Percentiles rank a stretch among this genome's conserved stretches.
Conservation (phyloP, 495 filamentous ascomycete species). For the Penicillium fimorum region DNA sequence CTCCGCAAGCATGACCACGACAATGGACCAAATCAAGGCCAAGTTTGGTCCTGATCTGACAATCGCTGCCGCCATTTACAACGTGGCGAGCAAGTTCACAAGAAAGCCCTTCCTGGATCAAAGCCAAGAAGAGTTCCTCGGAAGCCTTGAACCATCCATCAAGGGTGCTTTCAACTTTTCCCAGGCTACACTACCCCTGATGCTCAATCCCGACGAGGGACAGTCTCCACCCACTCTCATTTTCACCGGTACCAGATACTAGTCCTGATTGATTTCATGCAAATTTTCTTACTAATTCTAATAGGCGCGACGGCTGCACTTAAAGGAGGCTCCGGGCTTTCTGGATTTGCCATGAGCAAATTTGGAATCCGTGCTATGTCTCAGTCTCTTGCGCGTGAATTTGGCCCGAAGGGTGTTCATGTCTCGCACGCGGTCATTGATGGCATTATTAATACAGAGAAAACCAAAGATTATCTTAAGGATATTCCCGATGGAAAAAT, state of each 20-base stretch:
- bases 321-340: slow-evolving; percentile 59
- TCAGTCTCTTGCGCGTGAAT: slow-evolving; percentile 72
- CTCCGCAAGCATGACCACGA: slow-evolving; percentile 47
- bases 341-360: slow-evolving; percentile 66
- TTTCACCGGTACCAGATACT: slow-evolving; percentile 48
- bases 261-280: background rate
- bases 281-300: background rate
- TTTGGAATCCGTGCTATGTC: slow-evolving; percentile 65
- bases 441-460: slow-evolving; percentile 70
- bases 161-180: slow-evolving; percentile 69
- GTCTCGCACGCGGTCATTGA: slow-evolving; percentile 73
- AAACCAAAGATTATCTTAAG: slow-evolving; percentile 54
- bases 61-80: slow-evolving; percentile 68
- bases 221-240: slow-evolving; percentile 64
- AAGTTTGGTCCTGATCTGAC: slow-evolving; percentile 40
- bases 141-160: slow-evolving; percentile 40
- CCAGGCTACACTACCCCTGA: slow-evolving; percentile 59
- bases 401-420: slow-evolving; percentile 73
- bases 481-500: slow-evolving; percentile 65
- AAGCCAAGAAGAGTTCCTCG: slow-evolving; percentile 53
- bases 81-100: slow-evolving; percentile 58
- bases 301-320: slow-evolving; percentile 66
- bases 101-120: slow-evolving; percentile 68
- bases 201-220: slow-evolving; percentile 49
- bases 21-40: slow-evolving; percentile 56